Evolutionary conservation across 2,329 filamentous ascomycete species (phyloP), one percentile per base, ranked within the genome.

Genomic region (Trichophyton benhamiae): DNA sequence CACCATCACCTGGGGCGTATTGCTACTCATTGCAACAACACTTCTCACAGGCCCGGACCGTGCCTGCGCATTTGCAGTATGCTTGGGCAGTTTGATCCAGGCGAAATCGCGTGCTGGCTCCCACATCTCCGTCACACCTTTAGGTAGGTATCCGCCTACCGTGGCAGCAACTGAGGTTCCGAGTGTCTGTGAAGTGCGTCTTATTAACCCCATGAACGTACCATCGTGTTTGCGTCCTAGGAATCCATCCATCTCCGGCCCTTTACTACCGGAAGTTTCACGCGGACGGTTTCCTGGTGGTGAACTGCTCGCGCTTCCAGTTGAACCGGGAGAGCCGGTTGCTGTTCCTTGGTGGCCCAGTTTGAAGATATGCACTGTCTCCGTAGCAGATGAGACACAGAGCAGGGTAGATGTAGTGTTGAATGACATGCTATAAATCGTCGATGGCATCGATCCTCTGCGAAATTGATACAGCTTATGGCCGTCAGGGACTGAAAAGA

Each of bases 401-500:
- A 99, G 83, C 9, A 99, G 80, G 1, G 91, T 96, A 1, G 91
- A 95, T 63, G 88, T 91, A 58, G 91, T 86, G 74, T 99, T 99
- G 77, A 99, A 99, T 0, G 91, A 95, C 91, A 99, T 96, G 82
- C 91, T 95, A 77, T 91, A 96, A 67, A 99, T 99, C 46, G 89
- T 87, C 1, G 91, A 91, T 0, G 94, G 94, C 74, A 96, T 96
- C 1, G 92, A 96, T 49, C 94, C 94, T 65, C 94, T 85, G 63
- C 94, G 85, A 76, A 99, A 99, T 72, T 99, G 92, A 73, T 91
- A 97, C 17, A 99, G 81, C 74, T 97, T 99, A 69, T 92, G 87
- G 9, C 89, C 94, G 65, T 86, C 85, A 2, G 94, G 94, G 1
- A 99, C 84, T 0, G 89, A 90, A 74, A 99, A 99, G 59, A 99